phyloP scores from a whole-genome alignment of 257 asterid genomes.

The Cruciata laevipes region DNA sequence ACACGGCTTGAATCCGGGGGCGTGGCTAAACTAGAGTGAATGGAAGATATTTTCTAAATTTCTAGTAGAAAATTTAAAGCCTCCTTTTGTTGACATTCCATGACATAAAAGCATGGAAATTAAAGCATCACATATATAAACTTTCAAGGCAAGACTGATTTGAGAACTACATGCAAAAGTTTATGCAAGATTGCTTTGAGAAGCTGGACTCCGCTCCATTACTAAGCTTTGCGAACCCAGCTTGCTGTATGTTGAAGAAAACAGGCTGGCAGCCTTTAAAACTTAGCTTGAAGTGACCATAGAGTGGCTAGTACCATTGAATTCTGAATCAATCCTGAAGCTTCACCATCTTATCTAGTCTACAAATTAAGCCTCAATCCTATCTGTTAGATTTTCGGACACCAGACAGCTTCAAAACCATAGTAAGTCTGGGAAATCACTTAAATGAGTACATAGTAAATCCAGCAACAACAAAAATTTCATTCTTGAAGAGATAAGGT shows the following conservation, averaged over 20 bases:
- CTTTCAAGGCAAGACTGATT: not conserved
- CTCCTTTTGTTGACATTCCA: not conserved
- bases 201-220: not conserved
- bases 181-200: not conserved
- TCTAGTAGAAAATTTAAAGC: not conserved
- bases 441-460: not conserved
- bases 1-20: not conserved
- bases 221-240: not conserved
- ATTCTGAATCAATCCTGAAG: not conserved
- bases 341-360: not conserved
- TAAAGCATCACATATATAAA: not conserved
- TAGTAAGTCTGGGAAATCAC: not conserved
- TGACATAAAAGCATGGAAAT: not conserved
- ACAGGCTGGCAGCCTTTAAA: not conserved
- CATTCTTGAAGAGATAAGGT: not conserved
- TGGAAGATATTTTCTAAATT: not conserved
- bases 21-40: not conserved
- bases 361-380: not conserved
- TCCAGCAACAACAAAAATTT: not conserved
- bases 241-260: constrained; percentile 1
- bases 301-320: not conserved
- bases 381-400: not conserved
- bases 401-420: not conserved
- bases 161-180: not conserved
- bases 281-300: constrained; percentile 2